phyloP scores from a whole-genome alignment of 108 stramenopile species.

The Thalassiosira profunda region DNA sequence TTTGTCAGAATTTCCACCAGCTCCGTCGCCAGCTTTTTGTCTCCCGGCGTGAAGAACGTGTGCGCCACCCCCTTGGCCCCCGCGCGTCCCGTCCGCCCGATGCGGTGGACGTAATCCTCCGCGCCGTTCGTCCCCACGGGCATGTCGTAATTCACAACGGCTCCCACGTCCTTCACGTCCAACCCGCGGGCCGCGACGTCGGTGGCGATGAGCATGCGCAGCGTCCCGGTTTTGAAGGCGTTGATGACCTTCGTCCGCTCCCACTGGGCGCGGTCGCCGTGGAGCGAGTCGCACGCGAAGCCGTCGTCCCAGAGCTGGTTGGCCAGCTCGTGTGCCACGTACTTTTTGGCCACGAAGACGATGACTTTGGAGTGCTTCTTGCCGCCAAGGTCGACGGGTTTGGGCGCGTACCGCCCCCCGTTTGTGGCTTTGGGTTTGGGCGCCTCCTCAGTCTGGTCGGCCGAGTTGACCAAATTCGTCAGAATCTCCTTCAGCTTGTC shows the following conservation, averaged over 20 bases:
- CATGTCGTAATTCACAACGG: slow-evolving; percentile 98
- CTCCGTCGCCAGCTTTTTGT: slow-evolving; percentile 82
- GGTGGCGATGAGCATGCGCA: slow-evolving; percentile 97
- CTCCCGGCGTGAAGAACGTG: slow-evolving; percentile 91
- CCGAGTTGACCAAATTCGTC: slow-evolving; percentile 76
- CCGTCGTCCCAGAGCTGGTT: slow-evolving; percentile 93
- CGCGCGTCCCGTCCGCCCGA: slow-evolving; percentile 95
- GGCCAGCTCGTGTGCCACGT: slow-evolving; percentile 86
- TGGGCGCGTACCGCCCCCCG: slow-evolving; percentile 7
- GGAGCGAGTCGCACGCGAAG: slow-evolving; percentile 94
- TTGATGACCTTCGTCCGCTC: slow-evolving; percentile 96
- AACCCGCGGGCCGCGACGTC: slow-evolving; percentile 98
- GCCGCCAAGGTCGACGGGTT: slow-evolving; percentile 59
- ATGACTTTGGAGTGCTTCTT: slow-evolving; percentile 88
- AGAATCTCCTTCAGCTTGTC: slow-evolving; percentile 94
- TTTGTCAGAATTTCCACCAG: slow-evolving; percentile 87
- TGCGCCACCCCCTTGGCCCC: slow-evolving; percentile 93
- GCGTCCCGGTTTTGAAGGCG: slow-evolving; percentile 91
- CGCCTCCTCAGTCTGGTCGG: slow-evolving; percentile 53
- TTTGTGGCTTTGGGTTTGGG: too few relatives aligned
- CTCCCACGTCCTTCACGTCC: slow-evolving; percentile 98
- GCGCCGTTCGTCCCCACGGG: slow-evolving; percentile 89
- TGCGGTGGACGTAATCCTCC: slow-evolving; percentile 96
- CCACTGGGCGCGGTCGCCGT: slow-evolving; percentile 97
- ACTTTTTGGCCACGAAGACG: slow-evolving; percentile 92